A percentile compares a stretch with the other conserved stretches of the same genome.
Conservation (phyloP, 352 stramenopile species). For the Phytopythium helicoides region DNA sequence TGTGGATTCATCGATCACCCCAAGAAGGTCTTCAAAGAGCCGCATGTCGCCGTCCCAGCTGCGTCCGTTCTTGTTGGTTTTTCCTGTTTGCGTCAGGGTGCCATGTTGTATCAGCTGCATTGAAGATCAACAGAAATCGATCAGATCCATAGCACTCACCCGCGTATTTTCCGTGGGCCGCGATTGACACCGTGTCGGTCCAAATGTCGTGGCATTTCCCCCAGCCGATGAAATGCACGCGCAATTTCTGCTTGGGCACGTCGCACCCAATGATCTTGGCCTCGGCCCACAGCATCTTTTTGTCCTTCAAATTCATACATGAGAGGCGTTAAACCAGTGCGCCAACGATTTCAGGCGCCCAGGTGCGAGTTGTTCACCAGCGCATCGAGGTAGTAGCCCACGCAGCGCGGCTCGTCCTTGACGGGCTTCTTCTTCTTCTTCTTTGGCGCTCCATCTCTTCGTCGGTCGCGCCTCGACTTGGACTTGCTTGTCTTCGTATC, state of each 20-base stretch:
- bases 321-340: background rate
- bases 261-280: conserved; percentile 71
- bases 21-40: conserved; percentile 51
- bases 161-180: conserved; percentile 45
- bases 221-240: conserved; percentile 74
- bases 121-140: background rate
- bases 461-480: background rate
- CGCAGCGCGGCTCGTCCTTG: conserved; percentile 22
- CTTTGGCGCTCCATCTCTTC: conserved; percentile 24
- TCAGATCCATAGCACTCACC: conserved; percentile 27
- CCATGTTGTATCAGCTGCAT: too few species aligned
- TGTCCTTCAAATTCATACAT: conserved; percentile 30
- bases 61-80: conserved; percentile 21
- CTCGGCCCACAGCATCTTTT: conserved; percentile 69
- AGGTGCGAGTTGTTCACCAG: conserved; percentile 18
- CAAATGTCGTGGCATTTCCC: conserved; percentile 65
- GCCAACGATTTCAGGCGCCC: background rate
- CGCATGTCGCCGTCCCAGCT: conserved; percentile 60
- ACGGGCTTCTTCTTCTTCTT: conserved; percentile 24
- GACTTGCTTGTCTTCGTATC: conserved; percentile 3
- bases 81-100: conserved; percentile 16
- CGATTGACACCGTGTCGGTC: conserved; percentile 70
- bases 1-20: conserved; percentile 18
- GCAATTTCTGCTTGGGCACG: conserved; percentile 51
- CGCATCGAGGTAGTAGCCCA: conserved; percentile 68